Evolutionary conservation across 352 stramenopile species (phyloP).

Genomic region (Phytophthora meadii): DNA sequence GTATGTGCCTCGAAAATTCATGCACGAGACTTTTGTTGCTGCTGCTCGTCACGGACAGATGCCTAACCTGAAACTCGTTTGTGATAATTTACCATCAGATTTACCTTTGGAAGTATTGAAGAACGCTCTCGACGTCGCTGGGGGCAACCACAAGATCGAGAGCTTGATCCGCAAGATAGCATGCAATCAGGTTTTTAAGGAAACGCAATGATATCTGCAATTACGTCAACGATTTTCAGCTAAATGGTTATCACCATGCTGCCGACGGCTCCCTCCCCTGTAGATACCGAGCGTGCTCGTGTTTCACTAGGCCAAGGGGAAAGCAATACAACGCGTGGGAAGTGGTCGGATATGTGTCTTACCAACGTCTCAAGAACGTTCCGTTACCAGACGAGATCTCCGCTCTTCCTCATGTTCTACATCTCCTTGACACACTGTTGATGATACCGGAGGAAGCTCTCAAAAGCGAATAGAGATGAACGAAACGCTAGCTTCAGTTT

Average conservation of each 20-base stretch:
- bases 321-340: neutral
- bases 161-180: slow-evolving; percentile 2
- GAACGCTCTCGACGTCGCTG: neutral
- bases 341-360: neutral
- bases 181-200: slow-evolving; percentile 4
- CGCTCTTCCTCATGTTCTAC: slow-evolving; percentile 1
- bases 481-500: slow-evolving; percentile 80
- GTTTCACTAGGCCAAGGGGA: neutral
- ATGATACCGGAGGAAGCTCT: too few species aligned
- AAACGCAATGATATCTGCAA: too few species aligned
- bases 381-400: neutral
- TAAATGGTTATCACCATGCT: too few species aligned
- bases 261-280: too few species aligned
- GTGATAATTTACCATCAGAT: neutral
- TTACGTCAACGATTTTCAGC: too few species aligned
- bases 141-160: slow-evolving; percentile 6
- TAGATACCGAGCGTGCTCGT: neutral
- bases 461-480: too few species aligned
- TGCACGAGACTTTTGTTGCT: slow-evolving; percentile 7
- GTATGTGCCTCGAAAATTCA: neutral
- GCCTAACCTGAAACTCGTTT: neutral
- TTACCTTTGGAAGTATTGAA: slow-evolving; percentile 8
- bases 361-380: neutral
- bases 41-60: slow-evolving; percentile 6
- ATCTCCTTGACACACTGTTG: too few species aligned